Evolutionary conservation across 495 filamentous ascomycete genomes (phyloP), one percentile per base, ranked within the genome.

Genomic region (Xylaria bambusicola): DNA sequence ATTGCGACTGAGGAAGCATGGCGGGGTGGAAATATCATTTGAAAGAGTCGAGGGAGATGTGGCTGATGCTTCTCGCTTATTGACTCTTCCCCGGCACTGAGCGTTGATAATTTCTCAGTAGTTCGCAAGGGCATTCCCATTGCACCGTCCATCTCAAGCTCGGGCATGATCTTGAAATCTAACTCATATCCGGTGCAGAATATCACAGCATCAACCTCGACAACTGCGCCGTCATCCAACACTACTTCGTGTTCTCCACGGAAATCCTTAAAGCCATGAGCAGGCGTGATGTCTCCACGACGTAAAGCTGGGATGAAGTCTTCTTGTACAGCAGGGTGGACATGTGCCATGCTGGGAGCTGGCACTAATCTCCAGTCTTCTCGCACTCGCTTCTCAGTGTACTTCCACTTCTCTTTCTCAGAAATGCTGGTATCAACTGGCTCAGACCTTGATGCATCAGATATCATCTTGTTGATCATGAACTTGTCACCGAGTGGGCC

Each of bases 121-220:
- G 7, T 62, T 52, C 15, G 52, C 18, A 53, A n/a, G n/a, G 58
- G 58, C n/a, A 65, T 15, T 36, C 46, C 62, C 13, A 17, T 31
- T 15, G 54, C 49, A 24, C 58, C 61, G 33, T 63, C 62, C 55
- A 62, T 62, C 47, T 65, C 58, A 23, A 62, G 24, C 49, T 66
- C 60, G 5, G 63, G 63, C 38, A 63, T 62, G 45, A 67, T 63
- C 40, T 55, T 52, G 29, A 69, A 64, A 50, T 67, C 66, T 1
- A 49, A 47, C 1, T 57, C 21, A 45, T 67, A 69, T n/a, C 69
- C 66, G 4, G 64, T 69, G 33, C 69, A 71, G 31, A 60, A 67
- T 27, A 72, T 66, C 31, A 70, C 58, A 1, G 58, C 60, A 20
- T 71, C 69, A 13, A 65, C 64, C 42, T 67, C 62, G 17, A 67